Percentiles rank a stretch among this genome's conserved stretches.
These are phyloP conservation scores for Fusarium piperis DNA, from an alignment of 2,329 filamentous ascomycete species.

Conservation along the genomic window DNA sequence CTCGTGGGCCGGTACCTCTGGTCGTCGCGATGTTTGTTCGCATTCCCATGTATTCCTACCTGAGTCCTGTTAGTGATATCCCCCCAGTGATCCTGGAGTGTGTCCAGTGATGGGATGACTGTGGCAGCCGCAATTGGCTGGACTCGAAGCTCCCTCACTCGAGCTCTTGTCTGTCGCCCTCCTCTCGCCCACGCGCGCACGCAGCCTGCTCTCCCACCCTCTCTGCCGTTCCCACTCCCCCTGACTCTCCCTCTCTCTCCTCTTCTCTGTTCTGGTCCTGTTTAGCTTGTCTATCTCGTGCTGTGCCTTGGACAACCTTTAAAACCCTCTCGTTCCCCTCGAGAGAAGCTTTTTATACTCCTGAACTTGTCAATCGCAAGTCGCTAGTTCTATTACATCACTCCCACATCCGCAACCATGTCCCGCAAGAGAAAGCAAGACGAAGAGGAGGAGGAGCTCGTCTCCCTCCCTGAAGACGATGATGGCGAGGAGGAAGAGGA, in stretches of 20 bases:
- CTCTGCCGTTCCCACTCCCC: slow-evolving; percentile 35
- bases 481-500: slow-evolving; percentile 64
- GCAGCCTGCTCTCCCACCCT: slow-evolving; percentile 35
- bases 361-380: slow-evolving; percentile 20
- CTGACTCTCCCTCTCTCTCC: slow-evolving; percentile 25
- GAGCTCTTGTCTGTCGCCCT: slow-evolving; percentile 19
- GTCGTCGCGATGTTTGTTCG: slow-evolving; percentile 20
- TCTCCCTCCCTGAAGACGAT: slow-evolving; percentile 62
- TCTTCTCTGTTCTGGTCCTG: slow-evolving; percentile 23
- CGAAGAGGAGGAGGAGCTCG: slow-evolving; percentile 61
- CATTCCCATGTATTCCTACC: slow-evolving; percentile 35
- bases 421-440: slow-evolving; percentile 67
- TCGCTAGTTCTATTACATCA: slow-evolving; percentile 12
- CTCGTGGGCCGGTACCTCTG: slow-evolving; percentile 32
- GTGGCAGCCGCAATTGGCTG: slow-evolving; percentile 31
- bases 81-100: slow-evolving; percentile 28
- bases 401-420: slow-evolving; percentile 47
- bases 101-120: slow-evolving; percentile 35
- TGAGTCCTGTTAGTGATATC: slow-evolving; percentile 30
- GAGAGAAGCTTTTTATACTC: slow-evolving; percentile 15
- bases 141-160: slow-evolving; percentile 24
- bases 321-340: slow-evolving; percentile 22
- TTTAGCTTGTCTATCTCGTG: slow-evolving; percentile 27
- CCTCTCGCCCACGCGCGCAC: slow-evolving; percentile 20
- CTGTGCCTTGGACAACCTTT: slow-evolving; percentile 27